Evolutionary conservation across 768 basidiomycete genomes (phyloP).

Genomic region (Sutorius australiensis): DNA sequence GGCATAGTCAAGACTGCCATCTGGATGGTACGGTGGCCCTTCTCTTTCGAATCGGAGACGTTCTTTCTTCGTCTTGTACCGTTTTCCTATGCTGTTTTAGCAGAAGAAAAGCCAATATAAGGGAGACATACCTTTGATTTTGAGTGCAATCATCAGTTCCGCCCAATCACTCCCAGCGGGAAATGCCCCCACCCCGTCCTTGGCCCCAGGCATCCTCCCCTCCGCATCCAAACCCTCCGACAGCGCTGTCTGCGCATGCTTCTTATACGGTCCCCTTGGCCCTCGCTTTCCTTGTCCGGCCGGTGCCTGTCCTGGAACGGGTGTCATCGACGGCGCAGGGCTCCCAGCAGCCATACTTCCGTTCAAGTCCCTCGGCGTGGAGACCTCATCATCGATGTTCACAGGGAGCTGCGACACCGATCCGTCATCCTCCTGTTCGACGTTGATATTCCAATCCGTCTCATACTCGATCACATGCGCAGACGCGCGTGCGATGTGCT

Average conservation of each 20-base stretch:
- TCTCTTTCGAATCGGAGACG: constrained; percentile 71
- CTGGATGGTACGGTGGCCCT: constrained; percentile 64
- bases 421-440: constrained; percentile 57
- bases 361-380: constrained; percentile 47
- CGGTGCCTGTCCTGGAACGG: constrained; percentile 25
- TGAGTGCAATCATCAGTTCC: constrained; percentile 66
- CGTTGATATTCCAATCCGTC: constrained; percentile 80
- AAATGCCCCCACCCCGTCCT: constrained; percentile 72
- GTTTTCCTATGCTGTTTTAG: constrained; percentile 44
- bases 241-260: constrained; percentile 37
- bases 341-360: constrained; percentile 42
- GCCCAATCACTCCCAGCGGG: constrained; percentile 70
- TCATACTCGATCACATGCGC: constrained; percentile 77
- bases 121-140: constrained; percentile 58
- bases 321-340: constrained; percentile 42
- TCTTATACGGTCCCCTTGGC: constrained; percentile 54
- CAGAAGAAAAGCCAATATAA: background rate
- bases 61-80: constrained; percentile 79
- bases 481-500: constrained; percentile 69
- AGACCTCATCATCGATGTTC: constrained; percentile 36
- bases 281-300: constrained; percentile 34
- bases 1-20: constrained; percentile 75
- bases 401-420: constrained; percentile 20
- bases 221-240: constrained; percentile 59
- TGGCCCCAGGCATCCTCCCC: constrained; percentile 70